Base-by-base conservation (phyloP, 257 asterid species). In the Nicotiana noctiflora region DNA sequence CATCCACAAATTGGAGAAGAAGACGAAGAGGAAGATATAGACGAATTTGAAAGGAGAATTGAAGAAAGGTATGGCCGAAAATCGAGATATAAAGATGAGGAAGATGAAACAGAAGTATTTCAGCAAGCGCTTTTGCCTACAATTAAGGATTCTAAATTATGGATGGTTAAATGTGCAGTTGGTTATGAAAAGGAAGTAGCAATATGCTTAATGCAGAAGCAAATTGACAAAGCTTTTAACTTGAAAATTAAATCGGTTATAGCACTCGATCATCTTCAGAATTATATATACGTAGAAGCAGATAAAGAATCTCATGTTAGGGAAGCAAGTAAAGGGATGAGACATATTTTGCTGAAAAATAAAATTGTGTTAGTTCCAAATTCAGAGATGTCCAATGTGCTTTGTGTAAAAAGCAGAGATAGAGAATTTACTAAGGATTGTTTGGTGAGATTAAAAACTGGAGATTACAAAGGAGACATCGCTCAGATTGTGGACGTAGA, bases 381-480 rank as follows among this genome's bases (percentile, higher is more conserved):
- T 81, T 90, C 90, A 89, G 99, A 92, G 91, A 93, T 93, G 99
- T 90, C 97, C 4, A 94, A 87, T 83, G 98, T 95, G 80, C 93
- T 95, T 80, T 88, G 97, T 3, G 96, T 92, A 56, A 96, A 95
- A 81, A 92, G 91, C 88, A 92, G 93, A 85, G 90, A 95, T 62
- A 85, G 89, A 80, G 97, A 95, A 80, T 89, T 95, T 64, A 70
- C 93, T 34, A 87, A 95, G 84, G 98, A 89, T 67, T 87, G 96
- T 27, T 95, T 98, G 99, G 97, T 95, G 72, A 90, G 97, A 86
- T 88, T 95, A 90, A 95, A 95, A 83, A 90, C 82, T 53, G 97
- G 97, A 63, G 88, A 89, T 56, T 95, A 95, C 81, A 95, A 93
- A 86, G 97, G 98, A 37, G 99, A 95, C 83, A 97, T 95, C 63